Percentiles rank a stretch among this genome's conserved stretches.
These are phyloP conservation scores for Vitis hybrid DNA, from an alignment of 177 flowering plant genomes.

Conservation along the genomic window DNA sequence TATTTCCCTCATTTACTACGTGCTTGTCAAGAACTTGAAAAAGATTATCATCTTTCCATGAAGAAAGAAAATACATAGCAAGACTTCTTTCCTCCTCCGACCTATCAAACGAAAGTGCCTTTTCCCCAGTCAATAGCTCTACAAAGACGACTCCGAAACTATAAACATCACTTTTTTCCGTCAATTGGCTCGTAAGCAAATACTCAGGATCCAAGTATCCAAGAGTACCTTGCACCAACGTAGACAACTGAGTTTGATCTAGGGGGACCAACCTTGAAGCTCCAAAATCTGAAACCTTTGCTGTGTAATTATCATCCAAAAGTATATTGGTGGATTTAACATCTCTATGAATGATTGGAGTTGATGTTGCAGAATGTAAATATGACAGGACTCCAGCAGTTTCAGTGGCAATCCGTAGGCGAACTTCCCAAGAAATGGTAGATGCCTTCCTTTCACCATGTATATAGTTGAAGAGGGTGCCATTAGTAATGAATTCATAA, in stretches of 20 bases:
- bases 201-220: conserved; percentile 31
- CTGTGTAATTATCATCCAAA: conserved; percentile 11
- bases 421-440: conserved; percentile 7
- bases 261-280: conserved; percentile 17
- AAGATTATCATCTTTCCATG: background rate
- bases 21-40: conserved; percentile 7
- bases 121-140: conserved; percentile 23
- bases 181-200: conserved; percentile 14
- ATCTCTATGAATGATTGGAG: conserved; percentile 21
- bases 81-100: conserved; percentile 7
- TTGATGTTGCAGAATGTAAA: conserved; percentile 14
- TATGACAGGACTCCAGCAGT: conserved; percentile 18
- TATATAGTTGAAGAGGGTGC: conserved; percentile 10
- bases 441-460: background rate
- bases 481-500: conserved; percentile 19
- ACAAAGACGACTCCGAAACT: conserved; percentile 26
- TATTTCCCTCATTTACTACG: background rate
- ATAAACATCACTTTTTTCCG: conserved; percentile 24
- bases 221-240: conserved; percentile 19
- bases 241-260: conserved; percentile 16
- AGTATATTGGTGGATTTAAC: conserved; percentile 22
- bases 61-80: conserved; percentile 4
- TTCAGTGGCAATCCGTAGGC: conserved; percentile 20
- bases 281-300: conserved; percentile 26
- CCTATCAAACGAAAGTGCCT: conserved; percentile 1